Evolutionary conservation across 2,329 filamentous ascomycete genomes (phyloP).

Genomic region (Elsinoe necatrix): DNA sequence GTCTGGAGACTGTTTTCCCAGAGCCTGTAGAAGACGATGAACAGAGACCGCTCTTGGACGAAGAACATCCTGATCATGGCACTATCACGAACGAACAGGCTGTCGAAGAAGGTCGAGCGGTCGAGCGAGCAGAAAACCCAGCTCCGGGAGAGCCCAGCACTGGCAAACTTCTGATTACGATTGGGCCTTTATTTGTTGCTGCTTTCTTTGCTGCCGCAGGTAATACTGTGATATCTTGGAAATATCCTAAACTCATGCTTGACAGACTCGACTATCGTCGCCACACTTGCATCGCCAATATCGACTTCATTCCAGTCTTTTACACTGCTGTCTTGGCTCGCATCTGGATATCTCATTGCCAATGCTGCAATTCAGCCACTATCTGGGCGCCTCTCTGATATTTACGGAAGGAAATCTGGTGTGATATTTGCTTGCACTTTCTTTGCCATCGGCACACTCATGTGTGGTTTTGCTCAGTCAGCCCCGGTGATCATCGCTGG

Average conservation of each 20-base stretch:
- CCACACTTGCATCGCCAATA: slow-evolving; percentile 76
- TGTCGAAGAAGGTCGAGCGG: slow-evolving; percentile 27
- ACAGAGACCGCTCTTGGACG: slow-evolving; percentile 17
- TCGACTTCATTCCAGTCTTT: slow-evolving; percentile 75
- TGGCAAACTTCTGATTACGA: slow-evolving; percentile 40
- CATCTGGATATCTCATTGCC: slow-evolving; percentile 77
- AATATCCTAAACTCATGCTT: not conserved
- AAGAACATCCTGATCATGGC: slow-evolving; percentile 17
- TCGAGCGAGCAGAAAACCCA: slow-evolving; percentile 24
- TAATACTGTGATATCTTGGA: slow-evolving; percentile 21
- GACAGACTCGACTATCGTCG: slow-evolving; percentile 70
- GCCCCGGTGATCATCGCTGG: slow-evolving; percentile 66
- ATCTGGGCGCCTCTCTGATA: slow-evolving; percentile 77
- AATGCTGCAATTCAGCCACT: slow-evolving; percentile 82
- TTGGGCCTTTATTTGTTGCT: slow-evolving; percentile 45
- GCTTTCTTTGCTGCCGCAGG: slow-evolving; percentile 51
- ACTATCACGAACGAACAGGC: slow-evolving; percentile 21
- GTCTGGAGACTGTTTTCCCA: slow-evolving; percentile 11
- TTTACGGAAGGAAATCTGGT: slow-evolving; percentile 71
- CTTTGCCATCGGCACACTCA: slow-evolving; percentile 71
- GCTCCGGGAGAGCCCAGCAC: slow-evolving; percentile 39
- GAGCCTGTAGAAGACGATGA: slow-evolving; percentile 17
- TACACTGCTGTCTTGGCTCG: slow-evolving; percentile 77
- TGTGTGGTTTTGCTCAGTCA: slow-evolving; percentile 65
- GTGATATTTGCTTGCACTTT: slow-evolving; percentile 71